These are phyloP conservation scores for Tetracladium setigerum DNA, from an alignment of 495 filamentous ascomycete species.

Conservation along the genomic window DNA sequence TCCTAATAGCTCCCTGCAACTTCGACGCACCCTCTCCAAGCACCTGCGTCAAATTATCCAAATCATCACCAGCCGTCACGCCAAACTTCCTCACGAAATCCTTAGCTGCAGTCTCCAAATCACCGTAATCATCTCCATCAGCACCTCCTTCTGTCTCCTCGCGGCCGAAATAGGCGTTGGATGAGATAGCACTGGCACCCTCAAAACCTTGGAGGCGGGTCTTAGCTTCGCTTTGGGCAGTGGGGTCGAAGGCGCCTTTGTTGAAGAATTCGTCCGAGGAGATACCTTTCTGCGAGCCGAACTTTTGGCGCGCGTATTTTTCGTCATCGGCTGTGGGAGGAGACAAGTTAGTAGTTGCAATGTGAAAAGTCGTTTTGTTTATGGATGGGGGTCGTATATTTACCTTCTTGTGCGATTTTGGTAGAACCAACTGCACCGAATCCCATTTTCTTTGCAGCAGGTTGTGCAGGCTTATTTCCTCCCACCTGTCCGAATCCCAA, in stretches of 20 bases:
- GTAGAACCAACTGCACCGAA: constrained; percentile 80
- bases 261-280: constrained; percentile 98
- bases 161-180: constrained; percentile 93
- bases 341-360: constrained; percentile 15
- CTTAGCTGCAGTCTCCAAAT: constrained; percentile 84
- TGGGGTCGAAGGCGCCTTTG: constrained; percentile 75
- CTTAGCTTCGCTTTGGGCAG: constrained; percentile 77
- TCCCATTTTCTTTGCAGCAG: constrained; percentile 63
- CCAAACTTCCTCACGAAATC: constrained; percentile 94
- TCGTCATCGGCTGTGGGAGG: constrained; percentile 57
- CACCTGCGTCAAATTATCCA: constrained; percentile 77
- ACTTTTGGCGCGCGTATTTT: constrained; percentile 70
- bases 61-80: constrained; percentile 87
- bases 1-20: constrained; percentile 82
- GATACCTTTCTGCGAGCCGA: constrained; percentile 89
- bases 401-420: constrained; percentile 65
- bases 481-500: constrained; percentile 89
- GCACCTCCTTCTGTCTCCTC: constrained; percentile 64
- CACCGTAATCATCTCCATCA: constrained; percentile 63
- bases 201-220: constrained; percentile 83
- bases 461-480: constrained; percentile 48
- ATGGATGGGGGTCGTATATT: constrained; percentile 11
- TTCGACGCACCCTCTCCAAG: constrained; percentile 78
- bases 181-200: constrained; percentile 84
- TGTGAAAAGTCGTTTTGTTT: neutral